Percentiles rank a stretch among this genome's conserved stretches.
phyloP scores from a whole-genome alignment of 2,329 filamentous ascomycete genomes.

The Xylariomycetidae sp. region DNA sequence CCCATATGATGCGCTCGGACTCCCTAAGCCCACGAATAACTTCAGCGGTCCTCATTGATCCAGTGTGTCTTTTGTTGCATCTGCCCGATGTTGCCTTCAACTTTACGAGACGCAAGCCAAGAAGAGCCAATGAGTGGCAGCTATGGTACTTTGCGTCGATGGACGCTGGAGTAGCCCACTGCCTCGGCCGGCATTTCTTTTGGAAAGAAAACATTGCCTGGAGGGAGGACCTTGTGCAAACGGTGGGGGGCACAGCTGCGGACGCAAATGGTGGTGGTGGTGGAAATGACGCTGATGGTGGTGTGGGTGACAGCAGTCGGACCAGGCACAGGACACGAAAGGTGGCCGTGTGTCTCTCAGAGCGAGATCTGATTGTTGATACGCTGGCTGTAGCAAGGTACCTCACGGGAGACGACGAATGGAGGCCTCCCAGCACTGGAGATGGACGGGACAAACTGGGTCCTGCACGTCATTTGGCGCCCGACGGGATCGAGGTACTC shows the following conservation, averaged over 20 bases:
- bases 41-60: slow-evolving; percentile 49
- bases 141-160: slow-evolving; percentile 67
- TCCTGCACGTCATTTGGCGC: slow-evolving; percentile 16
- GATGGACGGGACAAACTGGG: slow-evolving; percentile 7
- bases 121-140: slow-evolving; percentile 62
- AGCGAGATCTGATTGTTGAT: slow-evolving; percentile 61
- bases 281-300: slow-evolving; percentile 5
- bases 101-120: slow-evolving; percentile 53
- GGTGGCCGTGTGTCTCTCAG: slow-evolving; percentile 55
- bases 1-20: slow-evolving; percentile 53
- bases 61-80: slow-evolving; percentile 63
- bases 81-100: slow-evolving; percentile 68
- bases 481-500: slow-evolving; percentile 48
- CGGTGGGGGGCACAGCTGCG: slow-evolving; percentile 6
- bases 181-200: slow-evolving; percentile 63
- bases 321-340: slow-evolving; percentile 9
- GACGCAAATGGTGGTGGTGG: slow-evolving; percentile 5
- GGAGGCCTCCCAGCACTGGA: slow-evolving; percentile 12
- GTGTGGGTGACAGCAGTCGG: slow-evolving; percentile 6
- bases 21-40: slow-evolving; percentile 45
- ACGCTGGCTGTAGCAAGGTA: slow-evolving; percentile 54
- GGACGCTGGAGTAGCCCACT: slow-evolving; percentile 62
- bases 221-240: slow-evolving; percentile 56
- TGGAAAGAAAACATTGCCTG: slow-evolving; percentile 68
- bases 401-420: slow-evolving; percentile 36